Conservation (phyloP, 2,329 filamentous ascomycete species). For the Lachnellula willkommii region DNA sequence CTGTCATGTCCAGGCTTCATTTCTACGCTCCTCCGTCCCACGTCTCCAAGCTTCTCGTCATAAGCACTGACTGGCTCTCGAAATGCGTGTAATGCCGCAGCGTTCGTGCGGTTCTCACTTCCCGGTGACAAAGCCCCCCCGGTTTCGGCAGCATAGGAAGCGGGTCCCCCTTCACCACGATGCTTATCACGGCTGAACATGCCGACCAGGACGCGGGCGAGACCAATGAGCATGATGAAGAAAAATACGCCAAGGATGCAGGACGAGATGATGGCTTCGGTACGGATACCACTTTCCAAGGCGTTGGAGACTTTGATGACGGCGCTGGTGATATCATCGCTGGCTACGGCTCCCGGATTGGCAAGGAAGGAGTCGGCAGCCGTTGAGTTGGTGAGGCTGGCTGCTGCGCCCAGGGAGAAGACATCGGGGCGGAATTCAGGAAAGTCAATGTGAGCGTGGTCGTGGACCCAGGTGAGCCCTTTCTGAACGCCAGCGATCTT, state of each 20-base stretch:
- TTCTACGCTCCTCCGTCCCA: conserved; percentile 19
- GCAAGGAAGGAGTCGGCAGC: conserved; percentile 68
- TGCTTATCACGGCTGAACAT: conserved; percentile 56
- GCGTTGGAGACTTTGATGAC: conserved; percentile 64
- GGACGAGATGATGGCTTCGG: conserved; percentile 74
- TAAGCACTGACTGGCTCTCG: conserved; percentile 15
- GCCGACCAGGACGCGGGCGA: conserved; percentile 59
- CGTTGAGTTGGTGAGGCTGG: conserved; percentile 52
- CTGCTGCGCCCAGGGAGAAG: conserved; percentile 73
- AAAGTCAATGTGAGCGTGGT: conserved; percentile 78
- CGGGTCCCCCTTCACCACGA: conserved; percentile 52
- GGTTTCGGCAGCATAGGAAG: conserved; percentile 22
- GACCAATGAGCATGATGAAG: conserved; percentile 68
- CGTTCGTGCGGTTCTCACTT: conserved; percentile 9
- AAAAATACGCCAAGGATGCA: conserved; percentile 72
- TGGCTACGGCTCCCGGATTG: conserved; percentile 65
- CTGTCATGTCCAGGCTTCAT: conserved; percentile 21
- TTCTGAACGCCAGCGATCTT: conserved; percentile 82
- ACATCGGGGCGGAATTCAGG: conserved; percentile 73
- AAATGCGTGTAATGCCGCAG: conserved; percentile 20
- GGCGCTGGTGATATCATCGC: conserved; percentile 75
- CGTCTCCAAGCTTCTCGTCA: conserved; percentile 17
- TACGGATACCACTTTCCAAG: conserved; percentile 62
- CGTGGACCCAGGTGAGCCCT: conserved; percentile 87
- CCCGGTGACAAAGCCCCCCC: conserved; percentile 9